Evolutionary conservation across 495 filamentous ascomycete species (phyloP), one percentile per base, ranked within the genome.

Genomic region (Aspergillus panamensis): DNA sequence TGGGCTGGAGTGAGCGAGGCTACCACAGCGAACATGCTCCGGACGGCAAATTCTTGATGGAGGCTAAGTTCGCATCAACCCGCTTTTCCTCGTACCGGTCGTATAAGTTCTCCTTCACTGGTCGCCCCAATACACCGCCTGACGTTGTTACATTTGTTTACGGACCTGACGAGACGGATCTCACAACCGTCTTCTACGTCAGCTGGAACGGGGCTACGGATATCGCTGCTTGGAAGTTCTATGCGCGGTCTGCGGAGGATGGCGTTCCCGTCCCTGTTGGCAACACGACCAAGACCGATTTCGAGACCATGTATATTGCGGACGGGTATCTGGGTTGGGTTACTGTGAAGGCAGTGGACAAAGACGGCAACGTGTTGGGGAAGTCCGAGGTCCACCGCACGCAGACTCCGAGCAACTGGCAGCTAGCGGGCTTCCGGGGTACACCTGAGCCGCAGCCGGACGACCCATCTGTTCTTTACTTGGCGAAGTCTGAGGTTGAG

Each of bases 1-100:
- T 83, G 20, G 81, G 82, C 51, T 86, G 82, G 82, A 84, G 84
- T 31, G 77, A 80, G 32, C 68, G 73, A 4, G 78, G 81, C 3
- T 81, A 80, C 53, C 70, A 82, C 30, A 84, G 79, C 5, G 84
- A 87, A 61, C 82, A 81, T 63, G 72, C 73, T 0, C 62, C 74
- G 0, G 73, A 84, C 40, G 84, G 84, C 8, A 77, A 77, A 29
- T 63, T 78, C 3, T 65, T 84, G 25, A 81, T 82, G 68, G 72
- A 71, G 16, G 72, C 70, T 40, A 66, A 61, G 20, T 77, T 77
- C 49, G 63, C 58, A 2, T 72, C 69, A 3, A 55, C 55, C 8
- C 71, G 73, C 25, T 74, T 71, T 48, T 73, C 71, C 25, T 73
- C 69, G 33, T 78, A 78, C 59, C 74, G 75, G 25, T 62, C 74